A percentile compares a stretch with the other conserved stretches of the same genome.
These are phyloP conservation scores for Botryotinia globosa DNA, from an alignment of 2,329 filamentous ascomycete genomes.

Conservation along the genomic window DNA sequence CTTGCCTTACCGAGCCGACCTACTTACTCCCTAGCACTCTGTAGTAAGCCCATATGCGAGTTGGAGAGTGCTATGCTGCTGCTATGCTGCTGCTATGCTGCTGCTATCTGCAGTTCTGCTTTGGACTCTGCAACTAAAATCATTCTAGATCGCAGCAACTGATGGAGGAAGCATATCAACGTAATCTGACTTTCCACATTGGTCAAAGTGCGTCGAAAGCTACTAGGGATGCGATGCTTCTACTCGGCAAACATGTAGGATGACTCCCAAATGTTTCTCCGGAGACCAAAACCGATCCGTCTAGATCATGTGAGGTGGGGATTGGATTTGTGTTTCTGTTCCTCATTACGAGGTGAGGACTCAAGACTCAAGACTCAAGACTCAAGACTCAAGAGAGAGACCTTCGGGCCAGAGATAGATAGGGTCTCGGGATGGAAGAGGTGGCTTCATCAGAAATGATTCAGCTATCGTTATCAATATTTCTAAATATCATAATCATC, in stretches of 20 bases:
- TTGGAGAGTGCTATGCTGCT: neutral
- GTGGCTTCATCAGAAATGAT: neutral
- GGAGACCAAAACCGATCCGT: slow-evolving; percentile 5
- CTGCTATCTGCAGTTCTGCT: neutral
- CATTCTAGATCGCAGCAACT: neutral
- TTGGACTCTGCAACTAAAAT: slow-evolving; percentile 1
- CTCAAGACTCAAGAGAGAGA: neutral
- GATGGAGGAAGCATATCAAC: neutral
- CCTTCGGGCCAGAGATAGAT: neutral
- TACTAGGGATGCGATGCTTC: neutral
- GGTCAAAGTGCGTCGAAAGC: neutral
- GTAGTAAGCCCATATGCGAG: neutral
- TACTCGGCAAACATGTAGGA: slow-evolving; percentile 12
- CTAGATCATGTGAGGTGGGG: slow-evolving; percentile 5
- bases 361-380: no score
- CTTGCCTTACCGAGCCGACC: neutral
- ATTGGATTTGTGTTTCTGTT: neutral
- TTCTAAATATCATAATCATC: neutral
- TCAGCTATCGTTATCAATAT: neutral
- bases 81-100: neutral
- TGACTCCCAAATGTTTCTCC: slow-evolving; percentile 17
- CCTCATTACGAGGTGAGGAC: neutral
- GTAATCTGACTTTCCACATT: neutral
- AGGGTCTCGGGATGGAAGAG: neutral
- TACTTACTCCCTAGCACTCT: neutral